Conservation (phyloP, 768 basidiomycete genomes). For the Hirschioporus abietinus region DNA sequence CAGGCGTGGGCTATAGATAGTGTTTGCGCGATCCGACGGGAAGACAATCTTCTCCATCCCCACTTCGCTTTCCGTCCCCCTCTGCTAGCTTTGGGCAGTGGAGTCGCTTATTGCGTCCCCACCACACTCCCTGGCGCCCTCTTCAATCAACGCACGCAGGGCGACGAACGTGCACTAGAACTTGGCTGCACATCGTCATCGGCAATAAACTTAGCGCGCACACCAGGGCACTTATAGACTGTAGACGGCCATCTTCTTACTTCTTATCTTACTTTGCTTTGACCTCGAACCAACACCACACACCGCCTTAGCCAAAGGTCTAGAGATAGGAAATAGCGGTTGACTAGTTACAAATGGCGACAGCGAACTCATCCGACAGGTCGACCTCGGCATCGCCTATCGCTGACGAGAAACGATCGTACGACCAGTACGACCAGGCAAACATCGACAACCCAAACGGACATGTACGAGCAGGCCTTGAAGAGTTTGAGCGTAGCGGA, state of each 20-base stretch:
- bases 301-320: not conserved
- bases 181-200: not conserved
- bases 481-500: slow-evolving; percentile 29
- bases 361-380: not conserved
- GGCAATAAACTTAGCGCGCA: not conserved
- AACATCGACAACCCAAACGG: not conserved
- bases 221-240: not conserved
- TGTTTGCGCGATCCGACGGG: no score
- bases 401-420: not conserved
- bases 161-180: not conserved
- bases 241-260: not conserved
- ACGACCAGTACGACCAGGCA: not conserved
- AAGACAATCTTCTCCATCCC: not conserved
- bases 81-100: not conserved
- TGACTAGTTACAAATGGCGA: not conserved
- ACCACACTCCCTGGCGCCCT: not conserved
- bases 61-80: not conserved
- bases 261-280: not conserved
- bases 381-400: not conserved
- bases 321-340: no score
- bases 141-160: not conserved
- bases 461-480: slow-evolving; percentile 16
- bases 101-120: not conserved
- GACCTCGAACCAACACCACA: not conserved
- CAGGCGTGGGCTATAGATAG: not conserved